A percentile compares a stretch with the other conserved stretches of the same genome.
These are phyloP conservation scores for Boletus rubescentipes DNA, from an alignment of 768 basidiomycete genomes.

Conservation along the genomic window DNA sequence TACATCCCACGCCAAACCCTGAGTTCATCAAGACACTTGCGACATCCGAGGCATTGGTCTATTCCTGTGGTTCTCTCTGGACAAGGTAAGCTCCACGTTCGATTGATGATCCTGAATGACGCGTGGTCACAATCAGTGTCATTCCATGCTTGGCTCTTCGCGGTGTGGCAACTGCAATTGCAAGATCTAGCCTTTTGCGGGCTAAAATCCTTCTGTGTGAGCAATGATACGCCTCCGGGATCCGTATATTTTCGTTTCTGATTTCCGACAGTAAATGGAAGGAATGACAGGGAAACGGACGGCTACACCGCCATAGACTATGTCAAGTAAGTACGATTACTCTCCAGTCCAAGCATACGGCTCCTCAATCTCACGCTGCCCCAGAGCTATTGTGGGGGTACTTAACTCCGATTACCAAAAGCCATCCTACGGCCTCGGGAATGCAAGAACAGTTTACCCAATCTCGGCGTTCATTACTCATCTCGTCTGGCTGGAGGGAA, in stretches of 20 bases:
- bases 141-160: conserved; percentile 89
- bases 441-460: conserved; percentile 63
- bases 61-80: conserved; percentile 94
- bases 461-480: conserved; percentile 84
- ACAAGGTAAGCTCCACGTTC: conserved; percentile 59
- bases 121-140: conserved; percentile 48
- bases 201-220: conserved; percentile 85
- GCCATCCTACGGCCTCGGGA: conserved; percentile 54
- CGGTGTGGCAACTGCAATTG: conserved; percentile 76
- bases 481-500: conserved; percentile 71
- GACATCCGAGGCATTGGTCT: conserved; percentile 69
- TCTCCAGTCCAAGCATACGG: conserved; percentile 1
- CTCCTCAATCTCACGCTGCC: conserved; percentile 8
- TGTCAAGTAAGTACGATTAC: conserved; percentile 51
- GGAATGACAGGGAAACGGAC: conserved; percentile 88
- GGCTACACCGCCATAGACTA: conserved; percentile 85
- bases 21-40: conserved; percentile 68
- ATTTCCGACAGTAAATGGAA: conserved; percentile 65
- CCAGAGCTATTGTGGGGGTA: conserved; percentile 66
- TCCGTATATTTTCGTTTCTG: neutral
- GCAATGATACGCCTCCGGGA: conserved; percentile 26
- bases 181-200: conserved; percentile 63
- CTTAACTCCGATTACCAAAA: conserved; percentile 61
- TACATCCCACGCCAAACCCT: conserved; percentile 85
- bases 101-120: conserved; percentile 4